These are phyloP conservation scores for Solanum microdontum DNA, from an alignment of 257 asterid species.

Conservation along the genomic window DNA sequence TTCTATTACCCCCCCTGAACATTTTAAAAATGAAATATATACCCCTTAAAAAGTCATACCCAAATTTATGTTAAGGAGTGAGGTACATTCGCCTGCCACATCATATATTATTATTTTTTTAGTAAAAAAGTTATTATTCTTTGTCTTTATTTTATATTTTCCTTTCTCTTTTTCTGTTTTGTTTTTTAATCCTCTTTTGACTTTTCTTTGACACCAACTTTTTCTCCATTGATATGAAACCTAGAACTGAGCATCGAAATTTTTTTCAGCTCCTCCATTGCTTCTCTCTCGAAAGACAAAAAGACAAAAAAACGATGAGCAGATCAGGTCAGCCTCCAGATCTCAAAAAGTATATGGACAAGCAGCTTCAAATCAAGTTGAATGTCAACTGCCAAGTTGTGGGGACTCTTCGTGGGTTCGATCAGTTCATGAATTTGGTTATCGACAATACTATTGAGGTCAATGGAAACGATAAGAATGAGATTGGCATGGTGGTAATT, in stretches of 20 bases:
- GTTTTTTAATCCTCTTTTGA: no score
- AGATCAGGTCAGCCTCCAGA: constrained; percentile 98
- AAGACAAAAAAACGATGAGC: constrained; percentile 30
- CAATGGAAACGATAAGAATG: constrained; percentile 74
- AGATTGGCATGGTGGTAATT: constrained; percentile 94
- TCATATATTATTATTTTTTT: no score
- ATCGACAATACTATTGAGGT: constrained; percentile 80
- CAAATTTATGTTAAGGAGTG: no score
- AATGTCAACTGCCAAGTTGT: constrained; percentile 80
- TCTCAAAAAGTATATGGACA: constrained; percentile 42
- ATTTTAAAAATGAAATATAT: no score
- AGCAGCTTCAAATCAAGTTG: constrained; percentile 27
- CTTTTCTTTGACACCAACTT: no score
- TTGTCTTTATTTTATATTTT: no score
- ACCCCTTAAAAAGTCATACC: no score
- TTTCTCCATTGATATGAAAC: no score
- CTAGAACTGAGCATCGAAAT: background rate
- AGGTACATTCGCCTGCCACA: no score
- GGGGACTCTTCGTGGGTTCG: constrained; percentile 88
- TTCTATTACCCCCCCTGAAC: no score
- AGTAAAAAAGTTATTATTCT: no score
- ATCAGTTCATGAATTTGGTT: constrained; percentile 83
- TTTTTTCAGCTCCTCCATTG: background rate
- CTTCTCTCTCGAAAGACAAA: background rate
- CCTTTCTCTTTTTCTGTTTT: no score